These are phyloP conservation scores for Rhizomucor miehei DNA, from an alignment of 371 early-diverging fungal genomes.

Conservation along the genomic window DNA sequence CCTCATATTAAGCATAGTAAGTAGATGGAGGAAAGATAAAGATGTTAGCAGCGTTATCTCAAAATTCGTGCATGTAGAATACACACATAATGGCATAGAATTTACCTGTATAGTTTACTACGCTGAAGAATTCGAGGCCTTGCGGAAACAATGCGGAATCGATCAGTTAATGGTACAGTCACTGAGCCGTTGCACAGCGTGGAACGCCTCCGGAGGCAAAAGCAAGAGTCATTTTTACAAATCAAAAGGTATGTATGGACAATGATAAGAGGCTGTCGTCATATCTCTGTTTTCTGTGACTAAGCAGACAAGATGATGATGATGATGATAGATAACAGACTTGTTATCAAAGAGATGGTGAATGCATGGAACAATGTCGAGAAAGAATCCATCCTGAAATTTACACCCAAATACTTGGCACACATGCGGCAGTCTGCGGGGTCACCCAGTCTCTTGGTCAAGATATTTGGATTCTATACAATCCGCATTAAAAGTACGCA, in stretches of 20 bases:
- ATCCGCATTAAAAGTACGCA: conserved; percentile 70
- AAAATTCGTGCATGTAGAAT: conserved; percentile 55
- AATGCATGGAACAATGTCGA: conserved; percentile 74
- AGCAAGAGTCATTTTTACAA: conserved; percentile 62
- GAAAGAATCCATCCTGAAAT: conserved; percentile 81
- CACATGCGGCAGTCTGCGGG: conserved; percentile 67
- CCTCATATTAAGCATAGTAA: conserved; percentile 44
- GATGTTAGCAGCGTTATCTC: conserved; percentile 1
- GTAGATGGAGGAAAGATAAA: not conserved
- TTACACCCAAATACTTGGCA: conserved; percentile 91
- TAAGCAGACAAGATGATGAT: no score
- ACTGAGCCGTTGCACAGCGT: conserved; percentile 74
- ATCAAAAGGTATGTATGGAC: conserved; percentile 46
- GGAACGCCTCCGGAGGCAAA: conserved; percentile 86
- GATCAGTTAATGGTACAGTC: conserved; percentile 76
- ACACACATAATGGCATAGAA: conserved; percentile 66
- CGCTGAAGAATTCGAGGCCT: conserved; percentile 82
- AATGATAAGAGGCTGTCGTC: no score
- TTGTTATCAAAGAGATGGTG: conserved; percentile 87
- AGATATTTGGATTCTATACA: conserved; percentile 91
- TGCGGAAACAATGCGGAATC: conserved; percentile 78
- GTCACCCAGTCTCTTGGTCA: conserved; percentile 80
- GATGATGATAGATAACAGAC: conserved; percentile 66
- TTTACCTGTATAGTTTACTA: conserved; percentile 84
- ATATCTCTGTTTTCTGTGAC: no score